A percentile compares a stretch with the other conserved stretches of the same genome.
Evolutionary conservation across 768 basidiomycete genomes (phyloP).

Genomic region (Russula dissimulans): DNA sequence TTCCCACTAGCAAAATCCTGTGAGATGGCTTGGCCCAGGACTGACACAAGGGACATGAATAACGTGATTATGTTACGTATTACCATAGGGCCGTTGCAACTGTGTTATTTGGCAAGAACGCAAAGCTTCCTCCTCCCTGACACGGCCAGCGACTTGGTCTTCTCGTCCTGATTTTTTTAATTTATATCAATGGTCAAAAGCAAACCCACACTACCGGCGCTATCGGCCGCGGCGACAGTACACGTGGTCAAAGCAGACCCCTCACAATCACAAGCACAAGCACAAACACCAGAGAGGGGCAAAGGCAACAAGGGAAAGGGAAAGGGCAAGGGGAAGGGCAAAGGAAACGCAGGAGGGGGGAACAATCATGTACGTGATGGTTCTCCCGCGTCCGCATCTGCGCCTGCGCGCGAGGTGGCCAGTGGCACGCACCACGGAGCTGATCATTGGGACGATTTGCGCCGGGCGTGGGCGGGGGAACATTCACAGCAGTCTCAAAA

Average conservation of each 20-base stretch:
- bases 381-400: background rate
- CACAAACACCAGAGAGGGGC: background rate
- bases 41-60: too few species aligned
- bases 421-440: background rate
- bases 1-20: too few species aligned
- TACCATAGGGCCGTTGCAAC: too few species aligned
- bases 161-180: too few species aligned
- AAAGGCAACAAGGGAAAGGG: background rate
- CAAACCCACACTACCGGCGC: too few species aligned
- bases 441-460: background rate
- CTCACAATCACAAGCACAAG: background rate
- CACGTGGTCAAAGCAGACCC: background rate
- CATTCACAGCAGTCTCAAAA: background rate
- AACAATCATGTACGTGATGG: background rate
- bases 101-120: too few species aligned
- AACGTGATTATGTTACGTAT: too few species aligned
- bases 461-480: background rate
- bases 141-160: too few species aligned
- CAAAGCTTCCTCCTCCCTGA: too few species aligned
- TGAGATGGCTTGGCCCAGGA: too few species aligned
- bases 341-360: background rate
- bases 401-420: background rate
- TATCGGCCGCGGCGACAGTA: background rate
- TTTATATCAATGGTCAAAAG: too few species aligned
- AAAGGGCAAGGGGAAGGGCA: background rate